Evolutionary conservation across 148 eudicot genomes (phyloP).

Genomic region (Persicaria tinctoria): DNA sequence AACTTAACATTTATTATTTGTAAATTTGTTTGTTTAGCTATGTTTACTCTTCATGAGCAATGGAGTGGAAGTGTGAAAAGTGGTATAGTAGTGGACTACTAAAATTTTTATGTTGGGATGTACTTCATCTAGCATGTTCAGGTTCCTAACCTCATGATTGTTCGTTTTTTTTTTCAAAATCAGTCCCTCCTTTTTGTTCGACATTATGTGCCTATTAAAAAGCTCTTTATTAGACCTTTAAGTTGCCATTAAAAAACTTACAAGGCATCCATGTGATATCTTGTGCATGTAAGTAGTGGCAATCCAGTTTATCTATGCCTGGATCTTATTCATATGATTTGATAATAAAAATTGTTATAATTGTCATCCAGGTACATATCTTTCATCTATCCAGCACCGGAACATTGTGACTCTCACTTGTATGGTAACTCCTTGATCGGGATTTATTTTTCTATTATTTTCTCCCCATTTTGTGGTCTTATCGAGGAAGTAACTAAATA

Average conservation of each 20-base stretch:
- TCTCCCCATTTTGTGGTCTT: too few relatives aligned
- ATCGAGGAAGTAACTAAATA: too few relatives aligned
- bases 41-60: not conserved
- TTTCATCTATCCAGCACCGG: constrained; percentile 89
- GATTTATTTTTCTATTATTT: too few relatives aligned
- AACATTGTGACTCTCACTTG: constrained; percentile 66
- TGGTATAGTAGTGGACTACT: not conserved
- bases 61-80: not conserved
- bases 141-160: not conserved
- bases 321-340: not conserved
- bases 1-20: too few relatives aligned
- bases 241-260: not conserved
- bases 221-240: not conserved
- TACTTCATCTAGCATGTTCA: not conserved
- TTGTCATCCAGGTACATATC: constrained; percentile 55
- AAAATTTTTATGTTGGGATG: not conserved
- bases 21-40: not conserved
- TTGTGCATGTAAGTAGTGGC: not conserved
- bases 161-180: not conserved
- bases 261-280: not conserved
- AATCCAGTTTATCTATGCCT: not conserved
- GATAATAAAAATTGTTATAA: not conserved
- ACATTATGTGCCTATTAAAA: too few relatives aligned
- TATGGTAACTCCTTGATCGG: too few relatives aligned
- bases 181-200: not conserved